A percentile compares a stretch with the other conserved stretches of the same genome.
phyloP scores from a whole-genome alignment of 2,329 filamentous ascomycete genomes.

The Aspergillus latus region DNA sequence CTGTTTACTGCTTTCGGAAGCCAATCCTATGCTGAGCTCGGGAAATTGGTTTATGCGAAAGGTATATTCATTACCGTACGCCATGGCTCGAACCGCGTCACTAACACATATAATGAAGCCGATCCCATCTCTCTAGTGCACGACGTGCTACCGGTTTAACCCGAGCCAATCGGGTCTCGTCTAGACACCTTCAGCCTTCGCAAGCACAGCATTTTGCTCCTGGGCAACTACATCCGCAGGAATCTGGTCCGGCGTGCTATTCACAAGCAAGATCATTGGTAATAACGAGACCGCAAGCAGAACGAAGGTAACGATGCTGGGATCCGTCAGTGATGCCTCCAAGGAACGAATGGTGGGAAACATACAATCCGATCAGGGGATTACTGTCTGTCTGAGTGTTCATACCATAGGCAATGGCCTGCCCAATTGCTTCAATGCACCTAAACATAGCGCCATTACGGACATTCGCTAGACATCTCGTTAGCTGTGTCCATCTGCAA shows the following conservation, averaged over 20 bases:
- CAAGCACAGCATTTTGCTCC: constrained; percentile 24
- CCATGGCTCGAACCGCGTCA: not conserved
- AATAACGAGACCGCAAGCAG: constrained; percentile 37
- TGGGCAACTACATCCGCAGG: constrained; percentile 43
- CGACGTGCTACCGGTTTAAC: not conserved
- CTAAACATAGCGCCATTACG: constrained; percentile 45
- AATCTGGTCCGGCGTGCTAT: constrained; percentile 42
- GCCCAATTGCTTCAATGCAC: constrained; percentile 44
- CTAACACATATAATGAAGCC: not conserved
- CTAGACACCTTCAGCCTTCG: not conserved
- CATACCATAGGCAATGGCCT: constrained; percentile 45
- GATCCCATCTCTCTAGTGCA: not conserved
- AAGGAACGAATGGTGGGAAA: constrained; percentile 4
- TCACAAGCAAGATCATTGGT: constrained; percentile 43
- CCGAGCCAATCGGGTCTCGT: too few relatives aligned
- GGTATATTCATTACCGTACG: not conserved
- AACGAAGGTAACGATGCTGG: constrained; percentile 42
- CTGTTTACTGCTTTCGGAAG: too few relatives aligned
- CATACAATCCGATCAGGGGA: constrained; percentile 43
- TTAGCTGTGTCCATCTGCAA: not conserved
- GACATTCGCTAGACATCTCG: constrained; percentile 35
- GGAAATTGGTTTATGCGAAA: too few relatives aligned
- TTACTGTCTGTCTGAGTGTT: constrained; percentile 42
- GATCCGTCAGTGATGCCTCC: constrained; percentile 3
- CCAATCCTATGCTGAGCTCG: too few relatives aligned